Evolutionary conservation across 306 rosid species (phyloP), one percentile per base, ranked within the genome.

Genomic region (Phaseolus lunatus): DNA sequence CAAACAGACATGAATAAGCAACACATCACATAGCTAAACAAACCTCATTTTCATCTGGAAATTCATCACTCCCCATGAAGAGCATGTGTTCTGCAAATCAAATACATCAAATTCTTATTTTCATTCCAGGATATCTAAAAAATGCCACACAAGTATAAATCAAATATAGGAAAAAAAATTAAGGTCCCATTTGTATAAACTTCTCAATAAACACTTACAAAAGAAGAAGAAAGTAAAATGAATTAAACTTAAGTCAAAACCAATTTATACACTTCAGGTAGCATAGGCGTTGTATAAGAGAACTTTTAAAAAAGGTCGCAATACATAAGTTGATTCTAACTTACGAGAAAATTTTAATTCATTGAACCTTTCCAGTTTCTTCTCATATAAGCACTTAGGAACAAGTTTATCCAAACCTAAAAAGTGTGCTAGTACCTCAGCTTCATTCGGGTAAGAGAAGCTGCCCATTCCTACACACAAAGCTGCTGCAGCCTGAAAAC

Each of bases 11-110:
- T 27, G 52, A 31, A 43, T 20, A 68, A 26, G 2, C 22, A 52
- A 33, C 16, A 69, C 19, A 68, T 75, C 39, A 81, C 24, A 58
- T 71, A 72, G 73, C 72, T 56, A 78, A 83, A 83, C 88, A 79
- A 26, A 95, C 98, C 97, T 95, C 98, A 70, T 95, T 95, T 87
- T 95, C 98, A 82, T 95, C 98, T 5, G 98, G 93, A 89, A 89
- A 95, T 27, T 83, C 93, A 33, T 79, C 81, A 84, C 98, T 95
- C 83, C 98, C 98, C 98, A 95, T 95, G 91, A 95, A 95, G 76
- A 95, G 98, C 98, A 95, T 95, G 83, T 95, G 98, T 81, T 95
- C 98, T 95, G 89, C 85, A 90, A 75, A 75, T 39, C 70, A 84
- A 9, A 70, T 8, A 63, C 58, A 37, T n/a, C 58, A 37, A 79